These are phyloP conservation scores for Apophysomyces variabilis DNA, from an alignment of 371 early-diverging fungal genomes.

Conservation along the genomic window DNA sequence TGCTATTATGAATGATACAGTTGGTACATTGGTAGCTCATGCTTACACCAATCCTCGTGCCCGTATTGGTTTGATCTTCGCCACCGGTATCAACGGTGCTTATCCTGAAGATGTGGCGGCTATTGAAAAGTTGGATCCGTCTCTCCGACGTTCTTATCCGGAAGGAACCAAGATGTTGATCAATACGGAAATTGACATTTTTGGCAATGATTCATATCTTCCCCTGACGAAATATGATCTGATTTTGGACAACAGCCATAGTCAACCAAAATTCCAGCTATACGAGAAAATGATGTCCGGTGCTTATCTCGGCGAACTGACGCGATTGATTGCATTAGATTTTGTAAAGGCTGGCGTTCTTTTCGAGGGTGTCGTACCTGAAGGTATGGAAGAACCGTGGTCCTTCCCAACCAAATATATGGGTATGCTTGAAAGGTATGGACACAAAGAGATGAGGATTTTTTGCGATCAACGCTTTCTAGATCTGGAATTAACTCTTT, in stretches of 20 bases:
- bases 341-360: conserved; percentile 67
- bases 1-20: conserved; percentile 94
- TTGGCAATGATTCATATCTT: conserved; percentile 68
- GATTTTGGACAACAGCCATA: conserved; percentile 72
- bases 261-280: conserved; percentile 79
- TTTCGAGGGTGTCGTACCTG: conserved; percentile 67
- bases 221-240: conserved; percentile 85
- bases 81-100: conserved; percentile 93
- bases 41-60: conserved; percentile 80
- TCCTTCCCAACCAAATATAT: conserved; percentile 82
- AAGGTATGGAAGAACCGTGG: conserved; percentile 61
- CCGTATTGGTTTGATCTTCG: conserved; percentile 85
- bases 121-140: conserved; percentile 79
- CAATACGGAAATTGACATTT: conserved; percentile 87
- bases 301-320: conserved; percentile 90
- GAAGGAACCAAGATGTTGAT: conserved; percentile 77
- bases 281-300: conserved; percentile 95
- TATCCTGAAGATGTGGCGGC: conserved; percentile 77
- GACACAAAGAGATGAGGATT: conserved; percentile 16
- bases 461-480: not conserved
- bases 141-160: conserved; percentile 37
- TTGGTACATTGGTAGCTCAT: conserved; percentile 86
- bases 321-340: conserved; percentile 75
- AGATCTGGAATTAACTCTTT: not conserved
- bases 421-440: conserved; percentile 49